Base-by-base conservation (phyloP, 2,329 filamentous ascomycete genomes). In the Penicillium frequentans region DNA sequence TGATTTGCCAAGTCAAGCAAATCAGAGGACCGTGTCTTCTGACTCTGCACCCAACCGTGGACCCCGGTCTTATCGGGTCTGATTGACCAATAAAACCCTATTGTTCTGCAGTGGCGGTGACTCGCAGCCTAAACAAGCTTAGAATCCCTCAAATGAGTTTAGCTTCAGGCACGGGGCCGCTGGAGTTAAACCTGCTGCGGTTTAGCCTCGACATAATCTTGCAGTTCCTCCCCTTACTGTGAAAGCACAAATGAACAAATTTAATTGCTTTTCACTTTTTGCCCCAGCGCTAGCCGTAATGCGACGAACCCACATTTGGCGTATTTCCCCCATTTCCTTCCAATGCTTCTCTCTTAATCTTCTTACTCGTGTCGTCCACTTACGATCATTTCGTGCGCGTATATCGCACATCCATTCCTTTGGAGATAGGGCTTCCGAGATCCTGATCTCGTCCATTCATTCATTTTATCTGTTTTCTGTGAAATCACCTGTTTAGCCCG, bases 401-500 rank as follows among this genome's bases (percentile, higher is more conserved):
- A 23, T 45, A 49, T 66, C 60, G 68, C 70, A 68, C 64, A 55
- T 69, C 64, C 69, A 61, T 61, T 70, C 69, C 46, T 70, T 68
- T 54, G 37, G 19, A 35, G n/a, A 42, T 52, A 31, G 21, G 37
- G 43, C 43, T 10, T 50, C 58, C 35, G 54, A 62, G 66, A 64
- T 31, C 14, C 57, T 54, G 61, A 59, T 56, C 64, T 69, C 61
- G 57, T 63, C 57, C 62, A 52, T 44, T 69, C 59, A 39, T 51
- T 43, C 31, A 7, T 44, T 55, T 31, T n/a, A 55, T 45, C 27
- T 29, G 24, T 33, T 33, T 44, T 43, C 27, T 4, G 19, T 23
- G 19, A 10, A 19, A 42, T 7, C 14, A 42, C 39, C 19, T 3
- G 5, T 39, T 19, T 19, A 19, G 39, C n/a, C 19, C 5, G 11